Base-by-base conservation (phyloP, 768 basidiomycete species). In the Pleurotus pulmonarius region DNA sequence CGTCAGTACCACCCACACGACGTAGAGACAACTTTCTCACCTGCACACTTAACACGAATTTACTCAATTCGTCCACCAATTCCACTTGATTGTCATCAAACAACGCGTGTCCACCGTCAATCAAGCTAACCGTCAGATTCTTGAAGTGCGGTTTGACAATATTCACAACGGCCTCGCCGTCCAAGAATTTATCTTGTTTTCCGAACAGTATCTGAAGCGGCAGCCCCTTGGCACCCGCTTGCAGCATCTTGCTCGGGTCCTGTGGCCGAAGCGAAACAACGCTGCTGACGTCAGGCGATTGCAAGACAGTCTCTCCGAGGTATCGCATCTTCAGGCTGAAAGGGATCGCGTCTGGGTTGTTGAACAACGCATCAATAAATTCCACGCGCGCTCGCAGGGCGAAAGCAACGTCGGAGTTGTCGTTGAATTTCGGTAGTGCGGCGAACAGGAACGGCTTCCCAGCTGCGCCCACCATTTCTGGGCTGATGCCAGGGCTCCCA, bases 21-120 rank as follows among this genome's bases (percentile, higher is more conserved):
- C 20, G 41, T 22, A 44, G 41, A 44, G n/a, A 22, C 41, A 15
- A 44, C 5, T 12, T 16, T n/a, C 53, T 8, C 18, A 55, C 53
- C 53, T 55, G 53, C 16, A 60, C 58, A 24, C 56, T 48, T 12
- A 20, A 16, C 2, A 49, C 41, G 37, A 60, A 60, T 44, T 44
- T 40, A 11, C 20, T 53, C n/a, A 60, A 24, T 18, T 26, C 45
- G 46, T 56, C 48, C 9, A 69, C 59, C 45, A 69, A 61, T 34
- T 69, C 68, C 11, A 65, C 60, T 47, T 60, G 60, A 39, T 66
- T 58, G 43, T 73, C 73, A 38, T 70, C 64, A 53, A 71, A 72
- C 16, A 69, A 41, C 0, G 68, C 64, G 51, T 76, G 74, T n/a
- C 68, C 63, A 25, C 69, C 68, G 6, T 49, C 29, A 15, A 49